phyloP scores from a whole-genome alignment of 768 basidiomycete species.

The Termitomyces sp. region DNA sequence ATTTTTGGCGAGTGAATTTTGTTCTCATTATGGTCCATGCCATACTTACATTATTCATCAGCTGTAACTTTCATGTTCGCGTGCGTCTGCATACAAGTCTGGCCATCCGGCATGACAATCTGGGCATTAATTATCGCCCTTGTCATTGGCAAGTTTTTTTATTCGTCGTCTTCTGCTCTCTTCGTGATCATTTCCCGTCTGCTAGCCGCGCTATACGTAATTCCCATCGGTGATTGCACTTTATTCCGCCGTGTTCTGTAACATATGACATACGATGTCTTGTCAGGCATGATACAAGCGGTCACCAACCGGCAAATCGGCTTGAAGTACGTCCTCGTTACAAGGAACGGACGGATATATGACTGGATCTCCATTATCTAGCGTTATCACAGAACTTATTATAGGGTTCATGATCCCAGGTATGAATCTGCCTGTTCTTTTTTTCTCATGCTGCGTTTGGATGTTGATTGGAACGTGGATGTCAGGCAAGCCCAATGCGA shows the following conservation, averaged over 20 bases:
- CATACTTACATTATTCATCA: slow-evolving; percentile 12
- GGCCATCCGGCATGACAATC: slow-evolving; percentile 64
- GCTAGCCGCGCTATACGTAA: slow-evolving; percentile 49
- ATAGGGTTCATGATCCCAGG: slow-evolving; percentile 53
- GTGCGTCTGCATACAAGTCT: slow-evolving; percentile 54
- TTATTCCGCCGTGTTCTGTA: neutral
- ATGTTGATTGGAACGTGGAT: slow-evolving; percentile 18
- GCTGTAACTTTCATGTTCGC: slow-evolving; percentile 57
- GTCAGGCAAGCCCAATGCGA: slow-evolving; percentile 64
- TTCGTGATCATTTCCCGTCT: neutral
- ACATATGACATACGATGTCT: neutral
- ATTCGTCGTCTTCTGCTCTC: neutral
- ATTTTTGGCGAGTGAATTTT: slow-evolving; percentile 33
- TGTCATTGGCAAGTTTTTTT: slow-evolving; percentile 29
- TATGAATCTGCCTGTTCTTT: slow-evolving; percentile 13
- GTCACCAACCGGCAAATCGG: slow-evolving; percentile 77
- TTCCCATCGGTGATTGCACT: slow-evolving; percentile 57
- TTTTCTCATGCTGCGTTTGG: neutral
- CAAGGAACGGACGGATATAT: neutral
- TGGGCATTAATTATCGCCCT: slow-evolving; percentile 60
- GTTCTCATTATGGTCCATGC: neutral
- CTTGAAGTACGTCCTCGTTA: slow-evolving; percentile 30
- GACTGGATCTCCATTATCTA: slow-evolving; percentile 14
- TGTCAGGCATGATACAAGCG: slow-evolving; percentile 62
- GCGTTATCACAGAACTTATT: slow-evolving; percentile 71